Percentiles rank a stretch among this genome's conserved stretches.
These are phyloP conservation scores for Helianthus tuberosus DNA, from an alignment of 129 eudicot genomes.

Conservation along the genomic window DNA sequence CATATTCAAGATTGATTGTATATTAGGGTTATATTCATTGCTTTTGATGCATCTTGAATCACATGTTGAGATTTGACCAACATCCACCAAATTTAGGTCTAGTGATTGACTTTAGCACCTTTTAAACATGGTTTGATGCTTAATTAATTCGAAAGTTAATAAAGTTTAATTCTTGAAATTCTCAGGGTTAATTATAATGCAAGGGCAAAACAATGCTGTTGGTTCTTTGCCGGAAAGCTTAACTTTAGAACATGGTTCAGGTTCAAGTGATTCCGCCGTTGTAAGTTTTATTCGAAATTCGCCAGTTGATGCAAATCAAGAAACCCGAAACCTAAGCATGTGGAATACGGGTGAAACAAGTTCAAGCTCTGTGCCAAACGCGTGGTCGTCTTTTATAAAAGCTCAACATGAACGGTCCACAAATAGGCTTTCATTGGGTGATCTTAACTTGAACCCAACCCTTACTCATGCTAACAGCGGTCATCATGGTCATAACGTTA, in stretches of 20 bases:
- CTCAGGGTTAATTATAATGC: slow-evolving; percentile 50
- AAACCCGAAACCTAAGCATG: slow-evolving; percentile 38
- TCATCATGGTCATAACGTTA: slow-evolving; percentile 33
- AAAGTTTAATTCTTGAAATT: slow-evolving; percentile 18
- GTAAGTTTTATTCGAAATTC: slow-evolving; percentile 48
- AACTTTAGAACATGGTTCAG: slow-evolving; percentile 60
- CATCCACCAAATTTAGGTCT: slow-evolving; percentile 34
- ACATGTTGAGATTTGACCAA: slow-evolving; percentile 19
- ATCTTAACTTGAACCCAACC: slow-evolving; percentile 38
- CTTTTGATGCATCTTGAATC: slow-evolving; percentile 12
- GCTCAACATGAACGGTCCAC: slow-evolving; percentile 34
- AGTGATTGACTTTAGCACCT: slow-evolving; percentile 21
- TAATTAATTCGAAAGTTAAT: slow-evolving; percentile 18
- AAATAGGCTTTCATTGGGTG: slow-evolving; percentile 46
- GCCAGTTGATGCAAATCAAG: slow-evolving; percentile 40
- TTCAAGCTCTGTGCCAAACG: slow-evolving; percentile 42
- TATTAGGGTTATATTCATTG: slow-evolving; percentile 13
- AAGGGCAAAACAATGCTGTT: slow-evolving; percentile 68
- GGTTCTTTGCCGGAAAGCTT: slow-evolving; percentile 68
- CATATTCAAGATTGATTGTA: background rate
- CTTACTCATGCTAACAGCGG: slow-evolving; percentile 37
- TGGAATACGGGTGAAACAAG: slow-evolving; percentile 73
- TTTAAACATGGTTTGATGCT: slow-evolving; percentile 26
- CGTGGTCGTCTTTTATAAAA: background rate
- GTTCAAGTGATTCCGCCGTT: slow-evolving; percentile 48